Percentiles rank a stretch among this genome's conserved stretches.
Evolutionary conservation across 2,329 filamentous ascomycete species (phyloP).

Genomic region (Fusarium xyrophilum): DNA sequence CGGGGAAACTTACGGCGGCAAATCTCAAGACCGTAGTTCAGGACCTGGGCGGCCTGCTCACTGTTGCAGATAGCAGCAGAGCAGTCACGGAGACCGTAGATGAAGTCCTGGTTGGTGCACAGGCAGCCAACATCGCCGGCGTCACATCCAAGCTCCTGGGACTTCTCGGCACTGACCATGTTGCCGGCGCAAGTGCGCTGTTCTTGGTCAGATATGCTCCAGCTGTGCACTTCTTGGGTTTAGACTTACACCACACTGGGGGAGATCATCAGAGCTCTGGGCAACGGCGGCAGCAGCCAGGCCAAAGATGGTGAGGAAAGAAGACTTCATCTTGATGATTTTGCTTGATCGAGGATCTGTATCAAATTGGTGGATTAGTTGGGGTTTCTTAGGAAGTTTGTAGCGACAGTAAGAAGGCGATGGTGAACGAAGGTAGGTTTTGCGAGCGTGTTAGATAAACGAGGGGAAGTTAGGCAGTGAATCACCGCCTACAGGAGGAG

Average conservation of each 20-base stretch:
- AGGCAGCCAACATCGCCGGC: conserved; percentile 53
- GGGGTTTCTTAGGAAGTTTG: conserved; percentile 1
- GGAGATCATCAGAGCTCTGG: conserved; percentile 53
- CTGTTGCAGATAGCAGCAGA: conserved; percentile 52
- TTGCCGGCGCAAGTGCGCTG: conserved; percentile 58
- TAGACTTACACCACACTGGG: conserved; percentile 60
- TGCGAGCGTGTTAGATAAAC: conserved; percentile 1
- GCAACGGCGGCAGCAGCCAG: conserved; percentile 51
- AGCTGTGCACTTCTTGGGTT: not conserved
- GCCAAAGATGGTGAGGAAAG: conserved; percentile 52
- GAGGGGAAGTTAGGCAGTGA: conserved; percentile 17
- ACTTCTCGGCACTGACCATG: conserved; percentile 56
- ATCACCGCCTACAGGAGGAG: conserved; percentile 13
- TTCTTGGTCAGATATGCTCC: conserved; percentile 17
- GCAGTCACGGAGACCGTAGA: conserved; percentile 61
- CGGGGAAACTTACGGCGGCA: conserved; percentile 48
- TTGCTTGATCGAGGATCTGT: conserved; percentile 28
- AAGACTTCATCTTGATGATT: conserved; percentile 59
- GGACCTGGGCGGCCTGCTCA: conserved; percentile 46
- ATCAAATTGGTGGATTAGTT: conserved; percentile 22
- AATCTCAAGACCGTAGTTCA: conserved; percentile 50
- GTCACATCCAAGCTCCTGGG: conserved; percentile 54
- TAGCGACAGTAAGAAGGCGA: conserved; percentile 7
- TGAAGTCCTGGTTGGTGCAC: conserved; percentile 56
- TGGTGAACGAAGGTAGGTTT: conserved; percentile 15